Conservation (phyloP, 306 rosid genomes). For the Gleditsia sinensis region DNA sequence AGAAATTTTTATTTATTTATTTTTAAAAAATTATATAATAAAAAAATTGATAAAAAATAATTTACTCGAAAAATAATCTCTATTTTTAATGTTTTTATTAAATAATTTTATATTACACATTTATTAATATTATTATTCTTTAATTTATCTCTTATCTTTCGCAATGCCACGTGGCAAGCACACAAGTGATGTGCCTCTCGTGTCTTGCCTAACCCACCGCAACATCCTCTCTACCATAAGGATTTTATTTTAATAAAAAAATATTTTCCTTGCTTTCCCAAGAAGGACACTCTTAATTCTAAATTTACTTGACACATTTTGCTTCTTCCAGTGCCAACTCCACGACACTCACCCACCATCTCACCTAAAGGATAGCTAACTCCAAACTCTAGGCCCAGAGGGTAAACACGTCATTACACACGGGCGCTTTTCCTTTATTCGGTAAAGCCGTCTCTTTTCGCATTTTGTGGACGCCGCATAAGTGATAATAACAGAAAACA, state of each 20-base stretch:
- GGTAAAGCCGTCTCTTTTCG: slow-evolving; percentile 24
- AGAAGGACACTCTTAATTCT: neutral
- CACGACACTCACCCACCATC: slow-evolving; percentile 6
- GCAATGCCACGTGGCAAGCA: neutral
- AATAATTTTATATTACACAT: too few species aligned
- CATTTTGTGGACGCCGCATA: slow-evolving; percentile 33
- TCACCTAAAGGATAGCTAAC: neutral
- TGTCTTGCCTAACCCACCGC: neutral
- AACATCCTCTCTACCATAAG: neutral
- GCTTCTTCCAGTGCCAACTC: neutral
- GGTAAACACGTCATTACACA: slow-evolving; percentile 3
- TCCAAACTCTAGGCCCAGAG: neutral
- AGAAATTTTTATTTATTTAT: too few species aligned
- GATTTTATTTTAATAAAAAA: too few species aligned
- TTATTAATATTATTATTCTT: too few species aligned
- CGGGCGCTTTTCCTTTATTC: neutral
- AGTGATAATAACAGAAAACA: slow-evolving; percentile 35
- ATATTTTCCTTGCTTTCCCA: neutral
- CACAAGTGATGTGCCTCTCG: neutral
- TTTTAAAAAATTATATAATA: too few species aligned
- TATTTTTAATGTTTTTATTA: too few species aligned
- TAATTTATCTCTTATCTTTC: neutral
- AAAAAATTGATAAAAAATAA: too few species aligned
- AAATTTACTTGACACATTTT: neutral
- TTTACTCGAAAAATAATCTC: too few species aligned